Base-by-base conservation (phyloP, 73 alveolate genomes). In the Paramecium tetraurelia region DNA sequence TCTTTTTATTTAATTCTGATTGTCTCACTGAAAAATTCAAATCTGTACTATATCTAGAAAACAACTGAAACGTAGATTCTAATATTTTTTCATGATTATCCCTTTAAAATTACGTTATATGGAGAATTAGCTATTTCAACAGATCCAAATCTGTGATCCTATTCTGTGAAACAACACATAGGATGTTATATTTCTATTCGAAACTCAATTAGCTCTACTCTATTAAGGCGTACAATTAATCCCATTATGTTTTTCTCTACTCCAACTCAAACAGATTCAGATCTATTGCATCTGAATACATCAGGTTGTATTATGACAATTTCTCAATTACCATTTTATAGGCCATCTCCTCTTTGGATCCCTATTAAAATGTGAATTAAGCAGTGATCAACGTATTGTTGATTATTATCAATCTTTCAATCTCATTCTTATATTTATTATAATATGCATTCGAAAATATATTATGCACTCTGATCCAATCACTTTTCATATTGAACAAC, bases 401-500 rank as follows among this genome's bases (percentile, higher is more conserved):
- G 6, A 72, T 33, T 11, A 72, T 33, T 40, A 72, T 72, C 24
- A 72, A 72, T n/a, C 86, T 35, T 72, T 72, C 57, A 7, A 72
- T 31, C 10, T 72, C 86, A 72, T 40, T 72, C 24, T 72, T 36
- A 72, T 72, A 36, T 72, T 12, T 18, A 3, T 36, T 38, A 72
- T 72, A 36, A 72, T 36, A 38, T 3, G 84, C 84, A 72, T 72
- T 33, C 2, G 59, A 72, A 7, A 72, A 72, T 12, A 72, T 72
- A 18, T 72, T 72, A 72, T 72, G 38, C 1, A 72, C 86, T 72
- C 86, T 31, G 5, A 72, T 72, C 86, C 86, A 72, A 72, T 72
- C 86, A 12, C 7, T 7, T 72, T 72, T 33, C 11, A 72, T 7
- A 72, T 72, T 72, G 20, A 16, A 72, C 14, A 72, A 16, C 0